Percentiles rank a stretch among this genome's conserved stretches.
Conservation (phyloP, 1,284 basidiomycete species). For the Puccinia novopanici region DNA sequence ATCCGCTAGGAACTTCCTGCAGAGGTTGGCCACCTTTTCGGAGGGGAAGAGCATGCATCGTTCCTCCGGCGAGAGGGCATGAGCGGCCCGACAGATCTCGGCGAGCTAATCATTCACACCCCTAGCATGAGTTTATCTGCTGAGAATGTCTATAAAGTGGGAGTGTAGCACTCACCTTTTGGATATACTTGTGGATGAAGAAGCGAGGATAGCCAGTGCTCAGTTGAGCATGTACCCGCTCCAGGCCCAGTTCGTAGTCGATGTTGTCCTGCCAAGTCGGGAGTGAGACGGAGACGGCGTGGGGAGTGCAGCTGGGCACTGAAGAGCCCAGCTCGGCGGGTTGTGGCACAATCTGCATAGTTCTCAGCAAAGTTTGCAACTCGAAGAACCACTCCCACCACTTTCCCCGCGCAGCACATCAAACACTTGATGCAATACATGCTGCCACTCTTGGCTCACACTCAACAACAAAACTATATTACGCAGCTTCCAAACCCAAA, state of each 20-base stretch:
- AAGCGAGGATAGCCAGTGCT: slow-evolving; percentile 94
- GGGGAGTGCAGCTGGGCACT: slow-evolving; percentile 62
- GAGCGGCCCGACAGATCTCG: slow-evolving; percentile 37
- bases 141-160: too few species aligned
- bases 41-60: slow-evolving; percentile 77
- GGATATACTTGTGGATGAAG: slow-evolving; percentile 85
- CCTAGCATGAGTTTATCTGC: too few species aligned
- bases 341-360: neutral
- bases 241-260: slow-evolving; percentile 89
- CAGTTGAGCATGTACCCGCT: slow-evolving; percentile 78
- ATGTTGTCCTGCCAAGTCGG: slow-evolving; percentile 92
- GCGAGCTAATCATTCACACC: slow-evolving; percentile 15
- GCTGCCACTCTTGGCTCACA: too few species aligned
- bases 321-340: slow-evolving; percentile 55
- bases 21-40: slow-evolving; percentile 70
- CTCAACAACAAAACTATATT: too few species aligned
- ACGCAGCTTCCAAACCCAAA: too few species aligned
- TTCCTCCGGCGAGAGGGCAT: slow-evolving; percentile 59
- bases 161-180: slow-evolving; percentile 68
- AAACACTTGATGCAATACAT: too few species aligned
- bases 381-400: too few species aligned
- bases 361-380: too few species aligned
- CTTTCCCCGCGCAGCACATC: too few species aligned
- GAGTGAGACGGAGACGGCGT: slow-evolving; percentile 95
- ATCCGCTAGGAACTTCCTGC: slow-evolving; percentile 72